Conservation (phyloP, 768 basidiomycete species). For the Amanita inopinata region DNA sequence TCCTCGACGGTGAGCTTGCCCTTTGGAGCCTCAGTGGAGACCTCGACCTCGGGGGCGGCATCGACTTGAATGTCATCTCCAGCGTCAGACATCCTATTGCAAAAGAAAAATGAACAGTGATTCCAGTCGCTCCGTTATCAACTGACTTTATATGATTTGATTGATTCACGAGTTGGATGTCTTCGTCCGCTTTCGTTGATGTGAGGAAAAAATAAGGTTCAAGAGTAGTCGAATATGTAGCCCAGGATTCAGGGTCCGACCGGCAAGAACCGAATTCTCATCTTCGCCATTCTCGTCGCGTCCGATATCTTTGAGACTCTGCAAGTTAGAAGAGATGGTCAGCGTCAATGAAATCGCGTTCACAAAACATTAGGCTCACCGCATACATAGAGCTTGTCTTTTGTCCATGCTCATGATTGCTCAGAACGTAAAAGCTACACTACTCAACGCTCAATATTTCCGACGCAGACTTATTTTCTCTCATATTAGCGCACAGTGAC, state of each 20-base stretch:
- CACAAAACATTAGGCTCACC: background rate
- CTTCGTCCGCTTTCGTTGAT: slow-evolving; percentile 97
- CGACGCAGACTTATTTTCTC: slow-evolving; percentile 19
- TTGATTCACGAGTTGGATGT: slow-evolving; percentile 52
- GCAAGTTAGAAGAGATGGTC: slow-evolving; percentile 21
- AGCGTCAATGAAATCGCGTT: slow-evolving; percentile 8
- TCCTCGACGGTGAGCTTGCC: slow-evolving; percentile 96
- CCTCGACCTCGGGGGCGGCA: slow-evolving; percentile 67
- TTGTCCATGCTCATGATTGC: slow-evolving; percentile 63
- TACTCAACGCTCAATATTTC: slow-evolving; percentile 18
- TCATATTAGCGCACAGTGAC: slow-evolving; percentile 59
- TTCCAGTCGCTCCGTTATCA: too few relatives aligned
- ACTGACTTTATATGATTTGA: background rate
- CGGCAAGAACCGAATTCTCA: slow-evolving; percentile 31
- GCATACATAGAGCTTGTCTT: slow-evolving; percentile 52
- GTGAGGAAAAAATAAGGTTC: slow-evolving; percentile 54
- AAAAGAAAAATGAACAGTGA: slow-evolving; percentile 7
- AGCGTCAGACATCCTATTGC: slow-evolving; percentile 92
- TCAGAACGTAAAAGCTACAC: slow-evolving; percentile 54
- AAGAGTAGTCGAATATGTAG: slow-evolving; percentile 17
- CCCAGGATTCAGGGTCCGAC: slow-evolving; percentile 41
- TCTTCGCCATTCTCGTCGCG: background rate
- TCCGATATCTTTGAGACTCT: background rate
- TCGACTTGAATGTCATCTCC: slow-evolving; percentile 89
- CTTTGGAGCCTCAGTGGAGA: slow-evolving; percentile 82